phyloP scores from a whole-genome alignment of 352 stramenopile species.

The Globisporangium abappressorium region DNA sequence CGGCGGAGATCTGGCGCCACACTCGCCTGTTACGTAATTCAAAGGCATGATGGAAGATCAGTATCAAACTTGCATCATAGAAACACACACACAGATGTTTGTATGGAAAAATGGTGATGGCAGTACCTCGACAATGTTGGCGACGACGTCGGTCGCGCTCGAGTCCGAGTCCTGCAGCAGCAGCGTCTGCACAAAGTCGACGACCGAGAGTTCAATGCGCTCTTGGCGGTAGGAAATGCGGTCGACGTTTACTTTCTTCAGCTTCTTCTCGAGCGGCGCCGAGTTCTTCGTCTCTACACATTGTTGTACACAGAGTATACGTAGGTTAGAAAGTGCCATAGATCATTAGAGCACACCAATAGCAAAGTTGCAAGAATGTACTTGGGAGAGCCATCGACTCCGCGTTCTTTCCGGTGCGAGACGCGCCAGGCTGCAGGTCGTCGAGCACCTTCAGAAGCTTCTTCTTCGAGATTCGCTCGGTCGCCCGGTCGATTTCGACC shows the following conservation, averaged over 20 bases:
- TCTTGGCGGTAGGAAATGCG: conserved; percentile 73
- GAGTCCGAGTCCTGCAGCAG: conserved; percentile 61
- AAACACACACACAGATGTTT: background rate
- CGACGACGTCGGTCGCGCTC: conserved; percentile 56
- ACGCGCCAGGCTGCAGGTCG: conserved; percentile 46
- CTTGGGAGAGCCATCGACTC: conserved; percentile 39
- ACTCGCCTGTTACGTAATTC: conserved; percentile 34
- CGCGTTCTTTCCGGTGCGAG: conserved; percentile 33
- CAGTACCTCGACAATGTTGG: conserved; percentile 62
- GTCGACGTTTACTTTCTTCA: conserved; percentile 57
- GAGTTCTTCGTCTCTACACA: conserved; percentile 63
- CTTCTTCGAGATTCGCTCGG: conserved; percentile 65
- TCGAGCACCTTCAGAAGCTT: conserved; percentile 68
- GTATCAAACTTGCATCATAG: background rate
- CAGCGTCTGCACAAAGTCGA: conserved; percentile 69
- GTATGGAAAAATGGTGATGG: background rate
- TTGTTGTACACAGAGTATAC: background rate
- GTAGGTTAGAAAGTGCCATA: background rate
- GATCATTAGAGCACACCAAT: background rate
- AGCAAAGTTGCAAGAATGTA: background rate
- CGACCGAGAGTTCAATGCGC: conserved; percentile 58
- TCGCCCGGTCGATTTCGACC: conserved; percentile 58
- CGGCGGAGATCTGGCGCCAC: conserved; percentile 64
- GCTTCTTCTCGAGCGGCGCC: conserved; percentile 69
- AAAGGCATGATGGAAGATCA: background rate